These are phyloP conservation scores for Fusarium sp. DNA, from an alignment of 2,329 filamentous ascomycete species.

Conservation along the genomic window DNA sequence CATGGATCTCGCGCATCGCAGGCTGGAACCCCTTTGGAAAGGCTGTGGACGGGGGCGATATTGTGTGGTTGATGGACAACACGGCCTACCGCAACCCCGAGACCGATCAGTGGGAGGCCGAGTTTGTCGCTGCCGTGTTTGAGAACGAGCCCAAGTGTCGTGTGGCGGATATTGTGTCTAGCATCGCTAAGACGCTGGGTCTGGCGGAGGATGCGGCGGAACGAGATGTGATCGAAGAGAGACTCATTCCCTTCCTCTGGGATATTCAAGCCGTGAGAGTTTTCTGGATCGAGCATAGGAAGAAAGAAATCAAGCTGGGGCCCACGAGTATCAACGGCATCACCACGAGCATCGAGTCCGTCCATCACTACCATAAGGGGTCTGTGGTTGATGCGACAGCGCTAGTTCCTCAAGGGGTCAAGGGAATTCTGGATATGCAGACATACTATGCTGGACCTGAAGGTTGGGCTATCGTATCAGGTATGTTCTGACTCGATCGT, in stretches of 20 bases:
- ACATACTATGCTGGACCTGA: conserved; percentile 80
- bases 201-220: conserved; percentile 70
- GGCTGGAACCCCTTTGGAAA: conserved; percentile 67
- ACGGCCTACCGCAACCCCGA: conserved; percentile 74
- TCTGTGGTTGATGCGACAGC: conserved; percentile 60
- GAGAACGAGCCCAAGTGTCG: conserved; percentile 75
- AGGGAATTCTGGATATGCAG: conserved; percentile 69
- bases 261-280: conserved; percentile 76
- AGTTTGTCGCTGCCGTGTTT: conserved; percentile 87
- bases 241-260: conserved; percentile 82
- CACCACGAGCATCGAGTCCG: conserved; percentile 68
- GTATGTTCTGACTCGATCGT: conserved; percentile 51
- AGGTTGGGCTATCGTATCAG: conserved; percentile 86
- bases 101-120: conserved; percentile 74
- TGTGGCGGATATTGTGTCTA: conserved; percentile 74
- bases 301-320: conserved; percentile 65
- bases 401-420: conserved; percentile 61
- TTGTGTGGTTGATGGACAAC: conserved; percentile 91
- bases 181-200: conserved; percentile 75
- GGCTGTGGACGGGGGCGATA: conserved; percentile 71
- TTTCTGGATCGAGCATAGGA: conserved; percentile 70
- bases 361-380: conserved; percentile 62
- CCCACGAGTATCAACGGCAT: conserved; percentile 80
- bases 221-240: conserved; percentile 69
- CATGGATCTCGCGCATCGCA: conserved; percentile 61